phyloP scores from a whole-genome alignment of 2,329 filamentous ascomycete genomes.

The Reticulascus tulasneorum region DNA sequence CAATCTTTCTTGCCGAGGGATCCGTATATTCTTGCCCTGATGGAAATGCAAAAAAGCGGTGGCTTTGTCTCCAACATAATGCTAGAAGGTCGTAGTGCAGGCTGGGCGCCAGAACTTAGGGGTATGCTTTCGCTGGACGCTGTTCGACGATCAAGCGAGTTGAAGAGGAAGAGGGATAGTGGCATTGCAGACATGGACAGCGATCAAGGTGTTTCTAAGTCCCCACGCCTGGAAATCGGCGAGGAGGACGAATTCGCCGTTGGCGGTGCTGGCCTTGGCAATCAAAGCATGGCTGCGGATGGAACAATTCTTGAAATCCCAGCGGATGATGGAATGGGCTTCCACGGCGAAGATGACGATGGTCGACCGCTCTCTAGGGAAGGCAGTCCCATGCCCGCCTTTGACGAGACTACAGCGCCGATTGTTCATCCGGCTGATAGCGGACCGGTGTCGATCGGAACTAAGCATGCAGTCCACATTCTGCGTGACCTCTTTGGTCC shows the following conservation, averaged over 20 bases:
- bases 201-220: conserved; percentile 59
- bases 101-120: conserved; percentile 88
- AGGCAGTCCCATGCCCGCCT: conserved; percentile 52
- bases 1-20: conserved; percentile 83
- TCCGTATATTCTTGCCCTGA: conserved; percentile 77
- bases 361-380: conserved; percentile 33
- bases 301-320: conserved; percentile 63
- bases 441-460: conserved; percentile 83
- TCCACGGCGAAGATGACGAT: conserved; percentile 42
- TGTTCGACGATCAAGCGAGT: conserved; percentile 69
- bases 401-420: conserved; percentile 75
- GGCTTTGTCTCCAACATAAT: conserved; percentile 86
- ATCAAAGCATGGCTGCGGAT: conserved; percentile 50
- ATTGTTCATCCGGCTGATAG: conserved; percentile 77
- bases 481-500: conserved; percentile 82
- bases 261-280: conserved; percentile 49
- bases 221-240: conserved; percentile 64
- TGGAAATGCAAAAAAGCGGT: conserved; percentile 88
- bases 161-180: conserved; percentile 92
- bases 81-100: conserved; percentile 70
- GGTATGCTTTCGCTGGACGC: conserved; percentile 88
- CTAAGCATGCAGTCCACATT: conserved; percentile 92
- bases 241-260: conserved; percentile 57
- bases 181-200: conserved; percentile 76
- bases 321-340: conserved; percentile 45